Base-by-base conservation (phyloP, 1,284 basidiomycete genomes). In the Malassezia pachydermatis region DNA sequence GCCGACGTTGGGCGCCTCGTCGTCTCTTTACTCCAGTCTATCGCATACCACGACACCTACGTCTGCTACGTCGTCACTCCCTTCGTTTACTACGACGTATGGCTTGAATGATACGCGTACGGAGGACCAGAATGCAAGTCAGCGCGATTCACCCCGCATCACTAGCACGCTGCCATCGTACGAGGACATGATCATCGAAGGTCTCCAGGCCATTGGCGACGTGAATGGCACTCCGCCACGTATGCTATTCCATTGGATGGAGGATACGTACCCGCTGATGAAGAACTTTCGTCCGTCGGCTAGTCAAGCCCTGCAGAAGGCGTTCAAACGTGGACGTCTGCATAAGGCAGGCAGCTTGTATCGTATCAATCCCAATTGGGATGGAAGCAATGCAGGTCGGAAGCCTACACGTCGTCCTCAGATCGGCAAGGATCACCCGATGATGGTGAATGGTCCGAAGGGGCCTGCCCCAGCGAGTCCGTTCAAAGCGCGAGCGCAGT, bases 271-370 rank as follows among this genome's bases (percentile, higher is more conserved):
- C 23, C 63, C 63, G 16, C 57, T 70, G 28, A 62, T 54, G 48
- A 65, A 65, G 33, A 70, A 67, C 54, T 70, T 70, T 47, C 61
- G 64, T 10, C 62, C 67, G 5, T 70, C 67, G 4, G 67, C 67
- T 5, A 60, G 61, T 23, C 67, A 70, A 47, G 65, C 67, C 2
- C 41, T 70, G 17, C 63, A 67, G 38, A 70, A 68, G 43, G 65
- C 67, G 14, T 60, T 59, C 35, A 68, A 68, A 44, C 61, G 65
- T 10, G 65, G 64, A n/a, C 54, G 65, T 19, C 51, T 70, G 38
- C 57, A 63, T 34, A 70, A 67, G 50, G 55, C 54, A 2, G 67
- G 67, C 36, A 60, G 58, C 46, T 47, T 65, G 25, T 70, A 70
- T 41, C 57, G 60, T 33, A 50, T 70, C 53, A 70, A 68, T 42